Percentiles rank a stretch among this genome's conserved stretches.
phyloP scores from a whole-genome alignment of 139 green algal species.

The Monoraphidium neglectum region DNA sequence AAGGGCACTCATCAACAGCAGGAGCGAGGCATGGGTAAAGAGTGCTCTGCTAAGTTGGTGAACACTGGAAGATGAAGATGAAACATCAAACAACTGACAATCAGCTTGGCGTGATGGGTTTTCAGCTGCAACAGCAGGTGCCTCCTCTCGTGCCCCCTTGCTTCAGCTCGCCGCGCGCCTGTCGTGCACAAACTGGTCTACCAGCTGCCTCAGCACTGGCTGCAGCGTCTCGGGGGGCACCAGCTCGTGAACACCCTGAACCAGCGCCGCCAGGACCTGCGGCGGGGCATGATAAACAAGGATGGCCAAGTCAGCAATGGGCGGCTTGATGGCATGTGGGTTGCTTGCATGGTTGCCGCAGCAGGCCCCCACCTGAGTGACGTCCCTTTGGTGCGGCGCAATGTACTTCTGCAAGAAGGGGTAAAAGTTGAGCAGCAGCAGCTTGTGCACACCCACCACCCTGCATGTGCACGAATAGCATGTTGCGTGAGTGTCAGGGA shows the following conservation, averaged over 20 bases:
- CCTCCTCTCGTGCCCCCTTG: too few relatives aligned
- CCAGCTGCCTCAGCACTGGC: slow-evolving; percentile 90
- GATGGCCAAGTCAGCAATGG: too few relatives aligned
- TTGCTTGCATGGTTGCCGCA: too few relatives aligned
- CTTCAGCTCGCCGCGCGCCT: slow-evolving; percentile 28
- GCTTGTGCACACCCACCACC: slow-evolving; percentile 88
- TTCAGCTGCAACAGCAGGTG: too few relatives aligned
- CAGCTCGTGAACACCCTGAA: slow-evolving; percentile 86
- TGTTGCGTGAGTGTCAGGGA: too few relatives aligned
- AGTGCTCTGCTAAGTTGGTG: too few relatives aligned
- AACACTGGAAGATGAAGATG: too few relatives aligned
- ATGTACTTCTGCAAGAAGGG: slow-evolving; percentile 92
- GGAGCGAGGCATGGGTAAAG: not conserved
- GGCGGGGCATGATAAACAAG: too few relatives aligned
- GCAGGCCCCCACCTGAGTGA: slow-evolving; percentile 76
- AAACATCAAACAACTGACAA: too few relatives aligned
- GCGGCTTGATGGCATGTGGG: too few relatives aligned
- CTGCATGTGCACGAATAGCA: not conserved
- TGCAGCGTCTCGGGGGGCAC: slow-evolving; percentile 91
- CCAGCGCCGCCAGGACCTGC: slow-evolving; percentile 24
- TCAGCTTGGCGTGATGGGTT: too few relatives aligned
- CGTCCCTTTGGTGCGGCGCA: slow-evolving; percentile 75
- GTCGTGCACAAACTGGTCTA: slow-evolving; percentile 97
- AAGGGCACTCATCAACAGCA: not conserved
- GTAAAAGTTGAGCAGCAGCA: slow-evolving; percentile 97